Evolutionary conservation across 176 grass and related monocot species (phyloP).

Genomic region (Oropetium thomaeum): DNA sequence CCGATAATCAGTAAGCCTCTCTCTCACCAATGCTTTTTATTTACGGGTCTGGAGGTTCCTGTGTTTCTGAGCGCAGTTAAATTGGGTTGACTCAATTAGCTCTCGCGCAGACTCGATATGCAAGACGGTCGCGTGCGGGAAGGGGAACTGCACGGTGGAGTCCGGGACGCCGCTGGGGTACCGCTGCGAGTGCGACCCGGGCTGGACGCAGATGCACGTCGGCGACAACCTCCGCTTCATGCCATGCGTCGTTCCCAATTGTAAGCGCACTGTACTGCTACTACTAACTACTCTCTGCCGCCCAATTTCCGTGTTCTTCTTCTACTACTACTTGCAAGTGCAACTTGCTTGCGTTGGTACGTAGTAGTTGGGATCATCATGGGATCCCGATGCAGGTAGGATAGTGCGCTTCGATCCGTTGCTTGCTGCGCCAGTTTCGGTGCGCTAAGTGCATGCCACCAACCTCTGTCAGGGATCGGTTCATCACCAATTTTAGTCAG

Average conservation of each 20-base stretch:
- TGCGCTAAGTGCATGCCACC: constrained; percentile 11
- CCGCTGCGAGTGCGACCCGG: constrained; percentile 63
- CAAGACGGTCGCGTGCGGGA: constrained; percentile 59
- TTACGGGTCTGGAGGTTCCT: background rate
- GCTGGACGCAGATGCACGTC: constrained; percentile 77
- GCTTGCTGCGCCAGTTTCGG: background rate
- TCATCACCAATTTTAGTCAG: background rate
- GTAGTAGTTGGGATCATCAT: background rate
- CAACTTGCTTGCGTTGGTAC: background rate
- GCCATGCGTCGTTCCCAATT: constrained; percentile 91
- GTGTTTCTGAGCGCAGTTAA: background rate
- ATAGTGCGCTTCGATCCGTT: background rate
- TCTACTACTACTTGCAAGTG: background rate
- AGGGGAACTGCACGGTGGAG: constrained; percentile 64
- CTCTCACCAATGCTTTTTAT: too few species aligned
- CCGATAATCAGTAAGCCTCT: constrained; percentile 51
- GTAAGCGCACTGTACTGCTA: constrained; percentile 33
- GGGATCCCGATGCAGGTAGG: constrained; percentile 21
- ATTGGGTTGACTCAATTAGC: background rate
- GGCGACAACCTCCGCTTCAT: constrained; percentile 64
- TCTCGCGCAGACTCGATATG: constrained; percentile 62
- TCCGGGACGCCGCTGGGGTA: constrained; percentile 43
- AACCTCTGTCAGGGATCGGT: background rate
- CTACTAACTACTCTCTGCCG: background rate
- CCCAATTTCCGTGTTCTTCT: too few species aligned